phyloP scores from a whole-genome alignment of 2,329 filamentous ascomycete genomes.

The Teratosphaeria pseudoeucalypti region DNA sequence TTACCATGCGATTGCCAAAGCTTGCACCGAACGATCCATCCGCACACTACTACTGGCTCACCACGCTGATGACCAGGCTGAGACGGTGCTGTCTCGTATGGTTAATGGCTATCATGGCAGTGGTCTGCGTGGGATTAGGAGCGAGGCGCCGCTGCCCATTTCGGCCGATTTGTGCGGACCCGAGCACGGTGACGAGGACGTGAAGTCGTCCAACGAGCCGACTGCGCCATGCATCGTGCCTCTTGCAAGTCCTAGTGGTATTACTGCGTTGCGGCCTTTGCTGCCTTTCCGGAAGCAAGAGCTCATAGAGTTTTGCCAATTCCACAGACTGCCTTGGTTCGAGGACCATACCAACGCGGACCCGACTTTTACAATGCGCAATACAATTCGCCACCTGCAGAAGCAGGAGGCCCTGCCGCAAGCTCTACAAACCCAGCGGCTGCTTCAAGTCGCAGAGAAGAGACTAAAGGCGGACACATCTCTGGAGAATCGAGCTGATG shows the following conservation, averaged over 20 bases:
- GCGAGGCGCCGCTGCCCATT: slow-evolving; percentile 47
- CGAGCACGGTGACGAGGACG: slow-evolving; percentile 52
- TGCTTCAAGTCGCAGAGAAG: slow-evolving; percentile 51
- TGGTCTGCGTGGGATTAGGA: slow-evolving; percentile 43
- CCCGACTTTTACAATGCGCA: slow-evolving; percentile 64
- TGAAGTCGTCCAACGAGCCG: slow-evolving; percentile 19
- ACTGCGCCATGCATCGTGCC: neutral
- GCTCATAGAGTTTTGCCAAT: slow-evolving; percentile 63
- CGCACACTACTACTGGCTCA: slow-evolving; percentile 66
- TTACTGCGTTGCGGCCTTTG: slow-evolving; percentile 59
- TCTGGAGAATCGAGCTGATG: slow-evolving; percentile 44
- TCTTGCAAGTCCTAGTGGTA: slow-evolving; percentile 42
- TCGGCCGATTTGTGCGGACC: slow-evolving; percentile 56
- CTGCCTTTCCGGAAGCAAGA: slow-evolving; percentile 60
- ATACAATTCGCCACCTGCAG: slow-evolving; percentile 64
- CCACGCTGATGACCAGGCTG: slow-evolving; percentile 82
- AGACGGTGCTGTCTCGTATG: slow-evolving; percentile 77
- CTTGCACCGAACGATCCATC: slow-evolving; percentile 45
- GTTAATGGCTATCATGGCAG: slow-evolving; percentile 54
- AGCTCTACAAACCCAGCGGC: slow-evolving; percentile 55
- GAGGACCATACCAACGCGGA: slow-evolving; percentile 79
- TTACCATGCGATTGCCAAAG: slow-evolving; percentile 58
- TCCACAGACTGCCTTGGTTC: slow-evolving; percentile 61
- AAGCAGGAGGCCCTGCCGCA: slow-evolving; percentile 51
- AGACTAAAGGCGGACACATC: slow-evolving; percentile 36